Conservation (phyloP, 352 stramenopile genomes). For the Globisporangium sylvaticum region DNA sequence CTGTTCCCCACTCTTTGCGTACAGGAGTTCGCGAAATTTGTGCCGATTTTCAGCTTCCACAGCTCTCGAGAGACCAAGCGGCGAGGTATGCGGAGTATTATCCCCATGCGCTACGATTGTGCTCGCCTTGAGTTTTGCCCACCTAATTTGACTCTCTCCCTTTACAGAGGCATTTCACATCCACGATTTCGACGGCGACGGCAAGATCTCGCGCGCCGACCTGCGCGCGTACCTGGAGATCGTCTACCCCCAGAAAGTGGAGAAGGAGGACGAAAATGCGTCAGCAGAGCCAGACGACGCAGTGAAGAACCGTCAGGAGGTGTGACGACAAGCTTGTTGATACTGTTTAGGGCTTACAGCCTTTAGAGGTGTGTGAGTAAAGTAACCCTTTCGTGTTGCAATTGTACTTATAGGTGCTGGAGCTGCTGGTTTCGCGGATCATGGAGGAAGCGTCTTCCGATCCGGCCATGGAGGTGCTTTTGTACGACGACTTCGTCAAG, state of each 20-base stretch:
- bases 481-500: conserved; percentile 66
- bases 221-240: conserved; percentile 42
- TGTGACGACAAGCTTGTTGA: too few relatives aligned
- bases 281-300: neutral
- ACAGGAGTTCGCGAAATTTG: conserved; percentile 55
- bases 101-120: too few relatives aligned
- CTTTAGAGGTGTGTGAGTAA: too few relatives aligned
- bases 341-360: too few relatives aligned
- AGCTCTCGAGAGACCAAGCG: conserved; percentile 47
- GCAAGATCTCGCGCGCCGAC: conserved; percentile 58
- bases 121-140: too few relatives aligned
- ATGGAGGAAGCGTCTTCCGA: conserved; percentile 54
- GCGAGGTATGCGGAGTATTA: too few relatives aligned
- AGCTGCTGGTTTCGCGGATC: conserved; percentile 38
- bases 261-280: conserved; percentile 20
- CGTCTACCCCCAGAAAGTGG: conserved; percentile 29
- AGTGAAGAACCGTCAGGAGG: conserved; percentile 28
- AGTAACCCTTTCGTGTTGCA: too few relatives aligned
- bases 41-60: conserved; percentile 57
- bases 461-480: conserved; percentile 36
- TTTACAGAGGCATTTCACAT: conserved; percentile 54
- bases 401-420: too few relatives aligned
- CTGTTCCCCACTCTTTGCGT: neutral
- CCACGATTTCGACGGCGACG: conserved; percentile 70
- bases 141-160: neutral